Conservation (phyloP, 1,284 basidiomycete species). For the Coriolopsis trogii region DNA sequence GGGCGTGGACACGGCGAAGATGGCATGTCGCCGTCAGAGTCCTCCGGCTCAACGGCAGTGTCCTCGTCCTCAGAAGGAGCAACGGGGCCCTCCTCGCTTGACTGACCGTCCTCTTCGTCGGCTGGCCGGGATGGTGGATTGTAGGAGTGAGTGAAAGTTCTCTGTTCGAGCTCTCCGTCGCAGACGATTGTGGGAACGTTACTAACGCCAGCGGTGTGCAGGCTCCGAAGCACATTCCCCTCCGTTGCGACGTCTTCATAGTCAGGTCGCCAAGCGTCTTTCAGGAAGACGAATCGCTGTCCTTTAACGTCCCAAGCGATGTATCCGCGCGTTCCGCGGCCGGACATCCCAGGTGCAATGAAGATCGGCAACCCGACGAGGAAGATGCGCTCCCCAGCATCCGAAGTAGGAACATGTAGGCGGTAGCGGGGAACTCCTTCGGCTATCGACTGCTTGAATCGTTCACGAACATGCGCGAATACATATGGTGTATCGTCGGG, state of each 20-base stretch:
- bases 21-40: too few relatives aligned
- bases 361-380: slow-evolving; percentile 7
- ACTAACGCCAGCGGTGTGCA: neutral
- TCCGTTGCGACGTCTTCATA: slow-evolving; percentile 4
- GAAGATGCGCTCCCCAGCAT: neutral
- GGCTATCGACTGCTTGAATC: slow-evolving; percentile 4
- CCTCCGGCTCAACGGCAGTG: too few relatives aligned
- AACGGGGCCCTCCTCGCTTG: neutral
- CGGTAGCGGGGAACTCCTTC: slow-evolving; percentile 1
- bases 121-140: neutral
- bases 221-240: neutral
- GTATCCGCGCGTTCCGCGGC: slow-evolving; percentile 11
- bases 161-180: neutral
- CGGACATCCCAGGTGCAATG: neutral
- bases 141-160: neutral
- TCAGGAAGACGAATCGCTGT: slow-evolving; percentile 7
- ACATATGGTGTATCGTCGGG: neutral
- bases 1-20: too few relatives aligned
- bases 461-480: slow-evolving; percentile 2
- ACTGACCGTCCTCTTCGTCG: neutral
- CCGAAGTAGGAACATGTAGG: neutral
- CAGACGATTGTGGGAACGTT: neutral
- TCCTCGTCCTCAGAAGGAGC: too few relatives aligned
- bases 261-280: slow-evolving; percentile 16
- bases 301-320: neutral